Conservation (phyloP, 1,284 basidiomycete genomes). For the Phaffia rhodozyma region DNA sequence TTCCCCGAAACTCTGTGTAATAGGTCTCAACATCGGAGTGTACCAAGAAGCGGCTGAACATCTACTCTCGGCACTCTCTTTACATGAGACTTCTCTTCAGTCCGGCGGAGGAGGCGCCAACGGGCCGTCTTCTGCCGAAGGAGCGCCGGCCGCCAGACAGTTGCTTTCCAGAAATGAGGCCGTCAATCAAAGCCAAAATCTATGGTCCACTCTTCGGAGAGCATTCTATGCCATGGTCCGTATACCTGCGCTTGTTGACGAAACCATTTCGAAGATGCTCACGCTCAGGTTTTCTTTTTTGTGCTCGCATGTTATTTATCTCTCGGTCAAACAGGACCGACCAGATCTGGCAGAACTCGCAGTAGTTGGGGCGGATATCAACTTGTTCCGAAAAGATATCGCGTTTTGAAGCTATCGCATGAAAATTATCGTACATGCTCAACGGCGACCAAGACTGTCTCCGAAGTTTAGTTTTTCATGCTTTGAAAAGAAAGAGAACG, state of each 20-base stretch:
- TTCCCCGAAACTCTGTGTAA: background rate
- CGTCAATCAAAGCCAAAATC: slow-evolving; percentile 61
- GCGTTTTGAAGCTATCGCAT: slow-evolving; percentile 48
- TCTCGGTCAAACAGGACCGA: slow-evolving; percentile 33
- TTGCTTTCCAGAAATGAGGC: slow-evolving; percentile 34
- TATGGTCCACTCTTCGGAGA: slow-evolving; percentile 87
- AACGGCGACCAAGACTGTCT: too few species aligned
- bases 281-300: slow-evolving; percentile 4
- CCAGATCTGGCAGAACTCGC: slow-evolving; percentile 43
- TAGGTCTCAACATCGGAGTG: slow-evolving; percentile 88
- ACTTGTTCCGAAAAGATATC: slow-evolving; percentile 65
- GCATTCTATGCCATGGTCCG: slow-evolving; percentile 69
- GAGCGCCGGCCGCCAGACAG: slow-evolving; percentile 7
- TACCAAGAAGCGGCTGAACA: slow-evolving; percentile 95
- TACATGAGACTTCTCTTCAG: slow-evolving; percentile 49
- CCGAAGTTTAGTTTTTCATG: too few species aligned
- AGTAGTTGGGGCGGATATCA: slow-evolving; percentile 44
- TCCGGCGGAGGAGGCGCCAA: slow-evolving; percentile 21
- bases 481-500: too few species aligned
- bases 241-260: slow-evolving; percentile 17
- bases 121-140: slow-evolving; percentile 22
- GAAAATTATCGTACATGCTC: too few species aligned
- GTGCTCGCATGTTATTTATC: slow-evolving; percentile 1
- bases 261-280: background rate
- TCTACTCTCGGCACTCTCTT: slow-evolving; percentile 77